Conservation (phyloP, 257 asterid genomes). For the Fraxinus excelsior region DNA sequence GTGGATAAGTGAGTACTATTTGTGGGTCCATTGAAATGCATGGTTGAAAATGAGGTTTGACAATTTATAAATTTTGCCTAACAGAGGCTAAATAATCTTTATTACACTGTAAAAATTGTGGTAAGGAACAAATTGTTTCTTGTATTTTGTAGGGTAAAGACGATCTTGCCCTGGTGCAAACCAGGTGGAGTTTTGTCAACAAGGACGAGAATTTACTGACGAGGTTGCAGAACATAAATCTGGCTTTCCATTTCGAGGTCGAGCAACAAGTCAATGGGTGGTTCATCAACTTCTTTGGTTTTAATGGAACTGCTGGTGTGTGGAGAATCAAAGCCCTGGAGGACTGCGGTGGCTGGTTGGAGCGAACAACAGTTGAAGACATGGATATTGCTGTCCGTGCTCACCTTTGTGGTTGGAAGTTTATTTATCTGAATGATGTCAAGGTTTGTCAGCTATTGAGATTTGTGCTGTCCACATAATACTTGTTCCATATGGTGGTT, state of each 20-base stretch:
- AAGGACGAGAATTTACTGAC: slow-evolving; percentile 90
- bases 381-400: slow-evolving; percentile 98
- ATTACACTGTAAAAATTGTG: background rate
- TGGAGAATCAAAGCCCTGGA: slow-evolving; percentile 92
- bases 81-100: background rate
- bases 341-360: slow-evolving; percentile 97
- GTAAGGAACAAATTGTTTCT: slow-evolving; percentile 19
- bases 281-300: slow-evolving; percentile 88
- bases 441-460: slow-evolving; percentile 50
- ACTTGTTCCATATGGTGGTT: background rate
- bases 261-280: slow-evolving; percentile 97
- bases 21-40: too few species aligned
- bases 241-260: slow-evolving; percentile 90
- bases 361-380: slow-evolving; percentile 91
- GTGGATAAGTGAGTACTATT: too few species aligned
- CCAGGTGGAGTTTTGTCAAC: slow-evolving; percentile 91
- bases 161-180: slow-evolving; percentile 85
- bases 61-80: too few species aligned
- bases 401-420: slow-evolving; percentile 89
- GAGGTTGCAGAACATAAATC: slow-evolving; percentile 79
- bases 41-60: too few species aligned
- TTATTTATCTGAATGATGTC: slow-evolving; percentile 80
- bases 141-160: slow-evolving; percentile 69
- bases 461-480: slow-evolving; percentile 12
- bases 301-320: slow-evolving; percentile 93